Evolutionary conservation across 1,139 yeast genomes (phyloP).

Genomic region (Yamadazyma mexicana): DNA sequence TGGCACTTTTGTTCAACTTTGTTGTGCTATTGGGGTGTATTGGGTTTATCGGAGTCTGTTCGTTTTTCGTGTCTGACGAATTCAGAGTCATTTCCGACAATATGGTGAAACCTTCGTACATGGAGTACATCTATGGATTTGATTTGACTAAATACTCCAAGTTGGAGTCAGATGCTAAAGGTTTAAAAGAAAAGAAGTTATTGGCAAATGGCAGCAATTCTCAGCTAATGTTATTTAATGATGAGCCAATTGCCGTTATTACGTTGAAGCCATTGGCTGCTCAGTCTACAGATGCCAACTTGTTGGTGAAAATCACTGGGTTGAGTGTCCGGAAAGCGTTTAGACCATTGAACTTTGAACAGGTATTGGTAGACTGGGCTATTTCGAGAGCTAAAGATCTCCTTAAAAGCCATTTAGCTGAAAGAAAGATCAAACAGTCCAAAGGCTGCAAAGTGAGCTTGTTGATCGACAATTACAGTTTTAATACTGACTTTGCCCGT

Average conservation of each 20-base stretch:
- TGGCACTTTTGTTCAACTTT: constrained; percentile 25
- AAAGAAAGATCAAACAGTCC: constrained; percentile 21
- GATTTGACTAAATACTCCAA: constrained; percentile 50
- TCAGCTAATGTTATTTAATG: constrained; percentile 58
- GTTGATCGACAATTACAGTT: constrained; percentile 48
- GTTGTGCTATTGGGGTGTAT: constrained; percentile 22
- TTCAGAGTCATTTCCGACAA: constrained; percentile 46
- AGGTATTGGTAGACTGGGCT: constrained; percentile 63
- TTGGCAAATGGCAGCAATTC: constrained; percentile 44
- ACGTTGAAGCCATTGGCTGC: constrained; percentile 42
- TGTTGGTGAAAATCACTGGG: constrained; percentile 53
- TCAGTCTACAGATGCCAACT: constrained; percentile 33
- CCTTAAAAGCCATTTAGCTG: constrained; percentile 28
- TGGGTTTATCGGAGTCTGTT: constrained; percentile 19
- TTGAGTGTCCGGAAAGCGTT: constrained; percentile 68
- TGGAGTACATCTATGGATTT: constrained; percentile 51
- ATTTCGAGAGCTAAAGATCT: constrained; percentile 48
- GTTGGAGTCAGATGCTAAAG: constrained; percentile 21
- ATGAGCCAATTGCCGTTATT: constrained; percentile 64
- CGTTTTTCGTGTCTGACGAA: constrained; percentile 42
- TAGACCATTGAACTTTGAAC: constrained; percentile 58
- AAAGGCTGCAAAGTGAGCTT: constrained; percentile 38
- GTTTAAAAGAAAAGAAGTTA: constrained; percentile 27
- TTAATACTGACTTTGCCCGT: constrained; percentile 42
- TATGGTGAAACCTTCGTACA: constrained; percentile 29